Base-by-base conservation (phyloP, 1,284 basidiomycete genomes). In the Puccinia triticina region DNA sequence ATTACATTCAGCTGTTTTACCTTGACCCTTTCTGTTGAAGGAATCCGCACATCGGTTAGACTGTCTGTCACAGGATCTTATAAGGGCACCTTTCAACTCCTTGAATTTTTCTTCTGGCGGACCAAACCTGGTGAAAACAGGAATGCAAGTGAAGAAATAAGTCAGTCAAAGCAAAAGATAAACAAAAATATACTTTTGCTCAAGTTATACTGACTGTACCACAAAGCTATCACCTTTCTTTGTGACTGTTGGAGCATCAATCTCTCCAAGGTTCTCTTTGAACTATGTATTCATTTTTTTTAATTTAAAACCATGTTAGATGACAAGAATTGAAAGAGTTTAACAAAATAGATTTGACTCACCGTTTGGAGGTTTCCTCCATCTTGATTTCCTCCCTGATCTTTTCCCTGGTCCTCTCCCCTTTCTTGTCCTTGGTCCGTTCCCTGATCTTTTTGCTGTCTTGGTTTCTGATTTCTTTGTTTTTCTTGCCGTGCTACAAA, bases 341-440 rank as follows among this genome's bases (percentile, higher is more conserved):
- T 81, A 53, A n/a, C 48, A 14, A 26, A 43, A 57, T 66, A 75
- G 57, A 48, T 29, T 37, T 21, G 46, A 87, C 90, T 82, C 86
- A 94, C 94, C 94, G 90, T 88, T 93, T 93, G 86, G 93, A 92
- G 84, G 93, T 91, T 59, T 84, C 86, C 48, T 90, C 90, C 78
- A 85, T 84, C 85, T 91, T 85, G 87, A 10, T 86, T 86, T 69
- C 92, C 90, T 84, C 91, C 91, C 83, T 90, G 91, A 83, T 92
- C 91, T 88, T 93, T 94, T 83, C 73, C 90, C 84, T 84, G 83
- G 34, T 85, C 85, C 34, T n/a, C 92, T 91, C 73, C 91, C 90
- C 79, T 91, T 77, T 83, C 50, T 77, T 67, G 40, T 77, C 83
- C 26, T 79, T 81, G 55, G 88, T 89, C 32, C 88, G 88, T 32